Base-by-base conservation (phyloP, 805 yeast species). In the Candida broadrunensis region DNA sequence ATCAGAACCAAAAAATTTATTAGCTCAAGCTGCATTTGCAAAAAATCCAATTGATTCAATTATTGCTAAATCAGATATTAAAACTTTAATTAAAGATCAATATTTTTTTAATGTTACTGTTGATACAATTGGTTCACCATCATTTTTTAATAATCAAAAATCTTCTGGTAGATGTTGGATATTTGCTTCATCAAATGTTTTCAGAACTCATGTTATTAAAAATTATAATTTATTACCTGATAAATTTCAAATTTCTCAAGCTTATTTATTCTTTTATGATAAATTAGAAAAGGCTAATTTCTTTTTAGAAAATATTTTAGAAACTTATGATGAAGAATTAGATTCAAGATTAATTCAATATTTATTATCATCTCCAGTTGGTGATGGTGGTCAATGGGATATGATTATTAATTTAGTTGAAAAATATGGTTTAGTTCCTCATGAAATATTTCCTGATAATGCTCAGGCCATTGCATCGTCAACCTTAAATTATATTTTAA, bases 321-420 rank as follows among this genome's bases (percentile, higher is more conserved):
- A 83, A 51, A 84, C 95, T 19, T 73, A 77, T 25, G 70, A 77
- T 27, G 81, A 82, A 57, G 81, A 73, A 33, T 75, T 83, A 38
- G 89, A 80, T 47, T 81, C 89, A 1, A 74, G 95, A 48, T 63
- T 85, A 42, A 78, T 88, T 37, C 86, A 82, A 61, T 77, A 75
- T 49, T 62, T 88, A 35, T 67, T 87, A 40, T 51, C 66, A 4
- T 82, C 78, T 40, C 95, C 96, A 18, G 79, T 81, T 34, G 60
- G 75, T 43, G 96, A 88, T 56, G 96, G 96, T 51, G 96, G 96
- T 39, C 96, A 88, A 63, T 87, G 85, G 73, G 82, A 85, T 48
- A 84, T 88, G 93, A 78, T 86, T 58, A 71, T 82, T 36, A 85
- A 87, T 61, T 59, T 88, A 42, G 76, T 87, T 37, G 79, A 80